Evolutionary conservation across 805 yeast species (phyloP), one percentile per base, ranked within the genome.

Genomic region (Priceomyces castillae): DNA sequence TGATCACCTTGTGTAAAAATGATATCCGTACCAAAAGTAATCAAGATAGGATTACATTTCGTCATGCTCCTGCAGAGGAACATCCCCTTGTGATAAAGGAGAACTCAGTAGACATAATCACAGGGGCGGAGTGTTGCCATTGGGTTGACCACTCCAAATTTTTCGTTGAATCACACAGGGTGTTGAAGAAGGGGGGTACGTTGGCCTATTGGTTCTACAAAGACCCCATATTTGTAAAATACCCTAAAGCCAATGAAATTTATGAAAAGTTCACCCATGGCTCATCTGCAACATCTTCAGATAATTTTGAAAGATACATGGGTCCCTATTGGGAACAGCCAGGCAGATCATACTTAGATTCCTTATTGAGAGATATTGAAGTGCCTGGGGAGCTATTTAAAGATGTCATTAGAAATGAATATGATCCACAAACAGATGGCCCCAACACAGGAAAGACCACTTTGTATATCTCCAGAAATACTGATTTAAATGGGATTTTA

Each of bases 121-220:
- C 89, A 2, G 86, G 83, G n/a, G 95, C 90, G 0, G 90, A 90
- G 58, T 84, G 90, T 46, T 80, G 77, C n/a, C 97, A 90, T 62
- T 90, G 96, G 96, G 77, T 87, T 44, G 73, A 83, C 43, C 82
- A 78, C 46, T 65, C 67, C 0, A 50, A 51, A 22, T 83, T 82
- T 57, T 81, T 80, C 57, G 53, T 60, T 4, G 80, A 77, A 46
- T 70, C 77, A 1, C 62, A 67, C 16, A 54, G 78, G 4, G 65
- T 80, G 11, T 67, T 88, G 46, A 76, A 74, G 40, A 73, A 78
- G 1, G 69, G 72, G 16, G 95, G 94, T 1, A 82, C 90, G 0
- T 57, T 90, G 38, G 84, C 89, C 0, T 77, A 78, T 51, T 89
- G 92, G 85, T 85, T 86, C 3, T 90, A 90, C 56, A 80, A 77